These are phyloP conservation scores for Apiospora marii DNA, from an alignment of 2,329 filamentous ascomycete genomes.

Conservation along the genomic window DNA sequence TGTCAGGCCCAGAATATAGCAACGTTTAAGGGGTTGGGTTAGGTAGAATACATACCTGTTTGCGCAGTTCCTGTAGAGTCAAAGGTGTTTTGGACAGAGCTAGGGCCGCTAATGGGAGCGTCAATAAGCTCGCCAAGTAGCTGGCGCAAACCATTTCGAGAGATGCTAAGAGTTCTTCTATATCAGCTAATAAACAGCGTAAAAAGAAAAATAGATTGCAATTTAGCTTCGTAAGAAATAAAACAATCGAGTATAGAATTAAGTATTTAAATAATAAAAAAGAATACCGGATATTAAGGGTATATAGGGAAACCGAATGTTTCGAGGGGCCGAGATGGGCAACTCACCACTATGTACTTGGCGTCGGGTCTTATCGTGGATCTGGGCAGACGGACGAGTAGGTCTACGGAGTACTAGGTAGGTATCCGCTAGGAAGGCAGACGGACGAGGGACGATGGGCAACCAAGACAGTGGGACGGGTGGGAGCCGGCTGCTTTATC, in stretches of 20 bases:
- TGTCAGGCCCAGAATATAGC: neutral
- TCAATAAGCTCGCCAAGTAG: slow-evolving; percentile 23
- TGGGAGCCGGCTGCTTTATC: neutral
- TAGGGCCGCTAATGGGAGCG: slow-evolving; percentile 23
- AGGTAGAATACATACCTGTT: slow-evolving; percentile 12
- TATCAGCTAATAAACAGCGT: too few relatives aligned
- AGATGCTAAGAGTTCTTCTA: neutral
- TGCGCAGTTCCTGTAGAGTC: slow-evolving; percentile 21
- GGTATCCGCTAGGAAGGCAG: neutral
- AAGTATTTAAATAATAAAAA: too few relatives aligned
- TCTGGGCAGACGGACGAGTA: neutral
- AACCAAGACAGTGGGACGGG: neutral
- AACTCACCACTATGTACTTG: neutral
- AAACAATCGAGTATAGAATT: too few relatives aligned
- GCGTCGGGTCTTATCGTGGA: neutral
- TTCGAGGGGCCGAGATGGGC: too few relatives aligned
- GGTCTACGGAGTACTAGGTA: too few relatives aligned
- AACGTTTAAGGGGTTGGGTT: neutral
- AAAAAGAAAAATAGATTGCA: too few relatives aligned
- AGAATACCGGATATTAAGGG: too few relatives aligned
- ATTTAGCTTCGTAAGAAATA: too few relatives aligned
- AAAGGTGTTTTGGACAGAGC: slow-evolving; percentile 22
- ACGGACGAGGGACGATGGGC: neutral
- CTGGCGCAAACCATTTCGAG: slow-evolving; percentile 21
- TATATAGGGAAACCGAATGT: too few relatives aligned